Percentiles rank a stretch among this genome's conserved stretches.
These are phyloP conservation scores for Eimeria acervulina DNA, from an alignment of 169 alveolate species.

Conservation along the genomic window DNA sequence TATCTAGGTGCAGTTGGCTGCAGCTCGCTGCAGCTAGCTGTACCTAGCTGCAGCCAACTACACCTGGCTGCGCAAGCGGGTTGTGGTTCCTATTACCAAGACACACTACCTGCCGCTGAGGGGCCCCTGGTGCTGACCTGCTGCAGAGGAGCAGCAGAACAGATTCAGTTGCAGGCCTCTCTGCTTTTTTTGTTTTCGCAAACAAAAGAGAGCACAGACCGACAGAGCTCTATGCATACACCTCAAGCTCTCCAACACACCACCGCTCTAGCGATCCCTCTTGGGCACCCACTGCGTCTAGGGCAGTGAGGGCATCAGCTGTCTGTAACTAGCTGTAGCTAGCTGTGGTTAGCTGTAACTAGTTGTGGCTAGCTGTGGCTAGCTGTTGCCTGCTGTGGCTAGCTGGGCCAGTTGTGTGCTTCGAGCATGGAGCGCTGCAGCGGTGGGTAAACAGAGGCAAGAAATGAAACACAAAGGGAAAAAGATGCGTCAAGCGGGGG, in stretches of 20 bases:
- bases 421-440: neutral
- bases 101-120: neutral
- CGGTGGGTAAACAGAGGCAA: neutral
- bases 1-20: conserved; percentile 14
- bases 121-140: neutral
- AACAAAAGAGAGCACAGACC: neutral
- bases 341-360: neutral
- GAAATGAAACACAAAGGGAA: neutral
- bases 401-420: neutral
- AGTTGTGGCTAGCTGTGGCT: neutral
- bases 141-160: conserved; percentile 8
- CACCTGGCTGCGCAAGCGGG: neutral
- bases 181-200: neutral
- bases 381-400: neutral
- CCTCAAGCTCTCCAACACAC: neutral
- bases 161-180: neutral
- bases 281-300: neutral
- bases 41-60: neutral
- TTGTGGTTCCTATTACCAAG: neutral
- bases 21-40: conserved; percentile 16
- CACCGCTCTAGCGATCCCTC: neutral
- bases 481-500: neutral
- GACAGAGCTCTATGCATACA: neutral
- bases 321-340: neutral
- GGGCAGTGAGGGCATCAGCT: neutral